Conservation (phyloP, 331 rosid genomes). For the Pyracantha coccinea region DNA sequence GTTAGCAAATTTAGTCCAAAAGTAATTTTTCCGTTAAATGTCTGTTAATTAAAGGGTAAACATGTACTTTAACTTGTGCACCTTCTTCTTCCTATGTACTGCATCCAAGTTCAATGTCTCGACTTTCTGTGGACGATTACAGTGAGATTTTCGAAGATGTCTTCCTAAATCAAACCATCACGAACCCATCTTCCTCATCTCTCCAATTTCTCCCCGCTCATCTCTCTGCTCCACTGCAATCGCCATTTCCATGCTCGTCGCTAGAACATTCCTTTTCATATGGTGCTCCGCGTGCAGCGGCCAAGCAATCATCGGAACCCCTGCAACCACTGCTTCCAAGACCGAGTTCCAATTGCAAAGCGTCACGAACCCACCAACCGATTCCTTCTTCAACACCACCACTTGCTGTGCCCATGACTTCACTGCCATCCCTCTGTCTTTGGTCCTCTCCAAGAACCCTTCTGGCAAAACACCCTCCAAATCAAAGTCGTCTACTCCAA, state of each 20-base stretch:
- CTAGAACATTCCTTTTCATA: slow-evolving; percentile 9
- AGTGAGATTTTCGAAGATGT: too few relatives aligned
- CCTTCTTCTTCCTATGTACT: too few relatives aligned
- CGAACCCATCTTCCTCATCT: slow-evolving; percentile 12
- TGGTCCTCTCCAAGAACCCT: slow-evolving; percentile 18
- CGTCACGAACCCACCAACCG: slow-evolving; percentile 24
- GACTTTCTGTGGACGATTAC: too few relatives aligned
- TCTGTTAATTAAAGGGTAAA: too few relatives aligned
- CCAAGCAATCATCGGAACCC: slow-evolving; percentile 27
- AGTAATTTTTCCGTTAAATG: too few relatives aligned
- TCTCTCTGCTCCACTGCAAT: slow-evolving; percentile 12
- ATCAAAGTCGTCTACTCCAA: neutral
- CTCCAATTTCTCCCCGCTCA: too few relatives aligned
- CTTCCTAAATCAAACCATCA: too few relatives aligned
- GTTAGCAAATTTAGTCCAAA: too few relatives aligned
- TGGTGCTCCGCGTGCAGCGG: slow-evolving; percentile 24
- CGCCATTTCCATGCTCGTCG: slow-evolving; percentile 9
- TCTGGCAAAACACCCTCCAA: slow-evolving; percentile 6
- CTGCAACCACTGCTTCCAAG: slow-evolving; percentile 10
- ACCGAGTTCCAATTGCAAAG: slow-evolving; percentile 23
- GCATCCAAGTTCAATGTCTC: too few relatives aligned
- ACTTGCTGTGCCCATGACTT: slow-evolving; percentile 23
- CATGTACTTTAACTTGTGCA: too few relatives aligned
- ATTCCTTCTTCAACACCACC: slow-evolving; percentile 6
- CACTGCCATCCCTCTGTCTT: slow-evolving; percentile 13